These are phyloP conservation scores for Beverwykella pulmonaria DNA, from an alignment of 495 filamentous ascomycete genomes.

Conservation along the genomic window DNA sequence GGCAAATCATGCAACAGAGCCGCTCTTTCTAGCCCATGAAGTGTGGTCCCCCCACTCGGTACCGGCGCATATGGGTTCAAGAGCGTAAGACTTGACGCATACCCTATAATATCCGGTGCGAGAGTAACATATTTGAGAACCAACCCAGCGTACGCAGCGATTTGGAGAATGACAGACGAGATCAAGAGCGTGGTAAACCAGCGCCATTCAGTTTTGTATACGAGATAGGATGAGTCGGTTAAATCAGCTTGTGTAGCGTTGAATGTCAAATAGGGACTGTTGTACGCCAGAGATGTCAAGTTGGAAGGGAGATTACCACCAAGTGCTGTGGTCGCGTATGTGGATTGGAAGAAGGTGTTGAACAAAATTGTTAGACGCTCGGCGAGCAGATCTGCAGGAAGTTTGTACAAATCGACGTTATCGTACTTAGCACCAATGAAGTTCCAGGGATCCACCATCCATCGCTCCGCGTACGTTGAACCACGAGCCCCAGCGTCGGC, in stretches of 20 bases:
- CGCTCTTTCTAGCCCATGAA: conserved; percentile 25
- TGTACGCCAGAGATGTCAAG: neutral
- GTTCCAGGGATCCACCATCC: conserved; percentile 25
- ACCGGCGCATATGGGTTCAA: conserved; percentile 22
- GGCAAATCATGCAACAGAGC: conserved; percentile 18
- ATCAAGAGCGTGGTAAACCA: conserved; percentile 25
- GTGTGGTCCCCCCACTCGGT: conserved; percentile 25
- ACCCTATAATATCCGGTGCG: conserved; percentile 36
- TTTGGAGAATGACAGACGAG: conserved; percentile 20
- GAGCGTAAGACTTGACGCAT: conserved; percentile 27
- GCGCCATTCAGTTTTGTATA: conserved; percentile 20
- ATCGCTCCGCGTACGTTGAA: conserved; percentile 25
- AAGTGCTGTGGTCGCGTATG: conserved; percentile 18
- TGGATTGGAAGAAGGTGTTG: conserved; percentile 31
- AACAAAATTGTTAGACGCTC: conserved; percentile 8
- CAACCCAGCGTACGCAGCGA: conserved; percentile 21
- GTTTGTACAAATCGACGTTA: conserved; percentile 21
- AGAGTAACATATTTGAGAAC: conserved; percentile 29
- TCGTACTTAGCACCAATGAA: conserved; percentile 25
- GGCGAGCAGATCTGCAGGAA: conserved; percentile 5
- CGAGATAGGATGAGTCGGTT: neutral
- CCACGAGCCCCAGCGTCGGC: conserved; percentile 1
- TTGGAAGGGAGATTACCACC: conserved; percentile 20
- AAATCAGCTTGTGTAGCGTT: conserved; percentile 6
- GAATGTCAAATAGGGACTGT: conserved; percentile 1